Percentiles rank a stretch among this genome's conserved stretches.
phyloP scores from a whole-genome alignment of 2,329 filamentous ascomycete species.

The Sphaerostilbella broomeana region DNA sequence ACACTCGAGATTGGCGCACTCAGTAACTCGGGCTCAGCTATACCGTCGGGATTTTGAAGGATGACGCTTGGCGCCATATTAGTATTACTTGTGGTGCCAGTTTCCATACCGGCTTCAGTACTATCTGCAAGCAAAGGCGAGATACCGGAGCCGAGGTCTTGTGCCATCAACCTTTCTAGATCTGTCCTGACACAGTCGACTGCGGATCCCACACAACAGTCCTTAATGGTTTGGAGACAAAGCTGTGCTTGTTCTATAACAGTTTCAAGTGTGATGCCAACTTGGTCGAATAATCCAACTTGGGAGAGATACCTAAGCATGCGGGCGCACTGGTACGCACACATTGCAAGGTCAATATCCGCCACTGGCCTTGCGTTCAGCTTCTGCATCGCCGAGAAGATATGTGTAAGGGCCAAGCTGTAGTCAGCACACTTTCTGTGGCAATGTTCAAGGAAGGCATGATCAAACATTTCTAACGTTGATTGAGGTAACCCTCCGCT shows the following conservation, averaged over 20 bases:
- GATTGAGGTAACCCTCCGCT: slow-evolving; percentile 43
- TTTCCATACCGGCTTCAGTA: slow-evolving; percentile 14
- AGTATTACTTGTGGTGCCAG: neutral
- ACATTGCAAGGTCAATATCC: slow-evolving; percentile 49
- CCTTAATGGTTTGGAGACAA: slow-evolving; percentile 44
- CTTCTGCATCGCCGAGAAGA: slow-evolving; percentile 46
- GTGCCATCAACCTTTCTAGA: slow-evolving; percentile 44
- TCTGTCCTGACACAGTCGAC: slow-evolving; percentile 42
- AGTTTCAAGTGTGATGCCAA: slow-evolving; percentile 38
- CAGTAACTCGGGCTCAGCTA: slow-evolving; percentile 25
- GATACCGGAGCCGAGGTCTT: slow-evolving; percentile 31
- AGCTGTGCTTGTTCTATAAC: slow-evolving; percentile 44
- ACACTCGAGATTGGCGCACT: neutral
- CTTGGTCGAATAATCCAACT: slow-evolving; percentile 33
- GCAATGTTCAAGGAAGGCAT: slow-evolving; percentile 43
- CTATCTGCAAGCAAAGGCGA: slow-evolving; percentile 15
- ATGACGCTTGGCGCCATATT: slow-evolving; percentile 17
- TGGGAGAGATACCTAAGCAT: slow-evolving; percentile 47
- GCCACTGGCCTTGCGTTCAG: slow-evolving; percentile 47
- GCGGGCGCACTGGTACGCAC: slow-evolving; percentile 49
- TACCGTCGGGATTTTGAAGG: slow-evolving; percentile 20
- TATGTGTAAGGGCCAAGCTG: slow-evolving; percentile 48
- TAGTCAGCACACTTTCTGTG: slow-evolving; percentile 48
- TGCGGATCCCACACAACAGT: slow-evolving; percentile 45
- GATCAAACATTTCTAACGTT: slow-evolving; percentile 40